phyloP scores from a whole-genome alignment of 2,329 filamentous ascomycete species.

The Fusarium torreyae region DNA sequence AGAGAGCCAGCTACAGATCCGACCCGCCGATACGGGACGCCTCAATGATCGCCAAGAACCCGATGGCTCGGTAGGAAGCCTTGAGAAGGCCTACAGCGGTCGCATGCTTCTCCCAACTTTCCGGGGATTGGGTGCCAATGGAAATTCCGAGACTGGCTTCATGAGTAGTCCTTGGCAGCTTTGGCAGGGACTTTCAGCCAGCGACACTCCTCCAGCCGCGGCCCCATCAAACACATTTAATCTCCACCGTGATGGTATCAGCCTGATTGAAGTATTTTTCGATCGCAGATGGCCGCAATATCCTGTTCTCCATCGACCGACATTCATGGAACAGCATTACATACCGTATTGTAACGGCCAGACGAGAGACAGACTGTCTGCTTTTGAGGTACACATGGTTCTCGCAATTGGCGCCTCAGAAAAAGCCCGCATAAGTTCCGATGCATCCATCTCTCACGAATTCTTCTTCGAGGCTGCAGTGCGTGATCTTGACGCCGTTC shows the following conservation, averaged over 20 bases:
- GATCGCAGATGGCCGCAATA: constrained; percentile 45
- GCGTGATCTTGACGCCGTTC: constrained; percentile 31
- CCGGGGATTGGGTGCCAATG: constrained; percentile 2
- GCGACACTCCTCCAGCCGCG: constrained; percentile 25
- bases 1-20: constrained; percentile 3
- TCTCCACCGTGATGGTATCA: constrained; percentile 34
- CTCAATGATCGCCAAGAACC: constrained; percentile 8
- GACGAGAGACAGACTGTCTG: constrained; percentile 15
- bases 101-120: constrained; percentile 46
- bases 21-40: neutral
- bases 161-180: constrained; percentile 44
- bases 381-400: constrained; percentile 46
- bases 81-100: constrained; percentile 36
- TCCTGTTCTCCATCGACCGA: constrained; percentile 42
- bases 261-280: constrained; percentile 41
- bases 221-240: constrained; percentile 18
- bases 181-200: constrained; percentile 41
- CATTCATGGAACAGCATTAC: constrained; percentile 43
- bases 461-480: constrained; percentile 41
- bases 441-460: constrained; percentile 31
- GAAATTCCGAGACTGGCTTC: constrained; percentile 37
- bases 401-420: constrained; percentile 45
- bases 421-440: constrained; percentile 30
- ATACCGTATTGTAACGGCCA: constrained; percentile 34
- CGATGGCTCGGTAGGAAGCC: constrained; percentile 23